Conservation (phyloP, 2,329 filamentous ascomycete genomes). For the Epichloe sp. region DNA sequence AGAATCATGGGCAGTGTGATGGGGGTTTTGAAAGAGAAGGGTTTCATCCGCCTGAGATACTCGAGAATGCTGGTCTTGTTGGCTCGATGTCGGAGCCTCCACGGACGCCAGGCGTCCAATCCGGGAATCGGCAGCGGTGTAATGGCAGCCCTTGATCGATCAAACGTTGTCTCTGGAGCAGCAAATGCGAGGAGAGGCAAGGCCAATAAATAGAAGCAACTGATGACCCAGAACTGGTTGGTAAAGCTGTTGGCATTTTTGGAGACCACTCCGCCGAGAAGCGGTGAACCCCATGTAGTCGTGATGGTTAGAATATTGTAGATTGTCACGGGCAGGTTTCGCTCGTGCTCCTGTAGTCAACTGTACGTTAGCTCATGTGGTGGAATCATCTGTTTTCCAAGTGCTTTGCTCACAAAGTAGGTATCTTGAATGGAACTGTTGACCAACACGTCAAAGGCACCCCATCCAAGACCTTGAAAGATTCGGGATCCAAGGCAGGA, state of each 20-base stretch:
- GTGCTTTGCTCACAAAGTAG: constrained; percentile 34
- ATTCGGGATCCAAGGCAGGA: constrained; percentile 38
- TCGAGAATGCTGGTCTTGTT: constrained; percentile 19
- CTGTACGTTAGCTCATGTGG: not conserved
- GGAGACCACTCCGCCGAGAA: constrained; percentile 38
- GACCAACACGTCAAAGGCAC: constrained; percentile 41
- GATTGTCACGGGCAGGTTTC: constrained; percentile 29
- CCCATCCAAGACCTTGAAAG: constrained; percentile 46
- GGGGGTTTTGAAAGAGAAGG: constrained; percentile 22
- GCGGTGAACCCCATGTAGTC: constrained; percentile 39
- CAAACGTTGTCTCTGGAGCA: constrained; percentile 39
- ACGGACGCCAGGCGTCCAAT: constrained; percentile 10
- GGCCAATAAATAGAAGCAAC: constrained; percentile 31
- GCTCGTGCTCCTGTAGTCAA: constrained; percentile 34
- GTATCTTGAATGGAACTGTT: constrained; percentile 41
- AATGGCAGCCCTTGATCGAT: constrained; percentile 21
- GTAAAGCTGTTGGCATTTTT: constrained; percentile 26
- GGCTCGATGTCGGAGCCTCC: constrained; percentile 15
- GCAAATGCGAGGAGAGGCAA: constrained; percentile 34
- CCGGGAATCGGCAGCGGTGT: constrained; percentile 9
- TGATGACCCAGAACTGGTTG: constrained; percentile 38
- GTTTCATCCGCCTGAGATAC: constrained; percentile 28
- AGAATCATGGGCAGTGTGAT: constrained; percentile 21
- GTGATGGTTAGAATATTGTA: constrained; percentile 31
- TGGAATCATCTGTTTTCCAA: no score